phyloP scores from a whole-genome alignment of 768 basidiomycete species.

The Piloderma croceum region DNA sequence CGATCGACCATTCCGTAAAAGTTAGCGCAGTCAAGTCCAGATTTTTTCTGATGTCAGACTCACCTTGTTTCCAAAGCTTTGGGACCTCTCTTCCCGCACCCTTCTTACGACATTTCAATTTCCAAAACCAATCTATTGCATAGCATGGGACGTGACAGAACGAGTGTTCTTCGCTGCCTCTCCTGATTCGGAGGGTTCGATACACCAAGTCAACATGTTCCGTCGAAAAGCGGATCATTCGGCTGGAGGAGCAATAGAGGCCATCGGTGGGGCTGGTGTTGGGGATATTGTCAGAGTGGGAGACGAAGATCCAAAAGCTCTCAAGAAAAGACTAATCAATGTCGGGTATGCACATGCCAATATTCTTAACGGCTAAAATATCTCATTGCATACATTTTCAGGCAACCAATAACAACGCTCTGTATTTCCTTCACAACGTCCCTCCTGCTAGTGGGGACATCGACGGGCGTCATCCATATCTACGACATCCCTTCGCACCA shows the following conservation, averaged over 20 bases:
- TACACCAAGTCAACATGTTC: slow-evolving; percentile 79
- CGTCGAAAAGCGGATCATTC: slow-evolving; percentile 50
- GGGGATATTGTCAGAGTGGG: slow-evolving; percentile 68
- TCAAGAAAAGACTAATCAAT: slow-evolving; percentile 59
- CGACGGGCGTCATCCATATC: slow-evolving; percentile 63
- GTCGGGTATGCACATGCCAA: slow-evolving; percentile 60
- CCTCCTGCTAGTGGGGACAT: slow-evolving; percentile 78
- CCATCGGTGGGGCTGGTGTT: slow-evolving; percentile 68
- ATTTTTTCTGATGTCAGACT: slow-evolving; percentile 10
- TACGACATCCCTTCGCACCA: slow-evolving; percentile 92
- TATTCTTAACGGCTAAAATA: too few relatives aligned
- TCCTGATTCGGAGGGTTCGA: slow-evolving; percentile 57
- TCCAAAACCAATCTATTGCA: slow-evolving; percentile 61
- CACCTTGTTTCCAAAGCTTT: slow-evolving; percentile 45
- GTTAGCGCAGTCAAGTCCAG: slow-evolving; percentile 32
- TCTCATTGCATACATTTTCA: slow-evolving; percentile 29
- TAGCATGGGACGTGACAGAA: slow-evolving; percentile 82
- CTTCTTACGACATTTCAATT: slow-evolving; percentile 87
- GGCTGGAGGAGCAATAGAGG: slow-evolving; percentile 53
- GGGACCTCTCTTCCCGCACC: slow-evolving; percentile 71
- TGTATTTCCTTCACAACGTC: slow-evolving; percentile 74
- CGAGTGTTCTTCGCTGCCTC: slow-evolving; percentile 87
- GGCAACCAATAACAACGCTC: slow-evolving; percentile 68
- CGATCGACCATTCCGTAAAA: slow-evolving; percentile 89
- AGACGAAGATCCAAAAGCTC: slow-evolving; percentile 40